These are phyloP conservation scores for Pelargonium cotyledonis DNA, from an alignment of 441 rosid species.

Conservation along the genomic window DNA sequence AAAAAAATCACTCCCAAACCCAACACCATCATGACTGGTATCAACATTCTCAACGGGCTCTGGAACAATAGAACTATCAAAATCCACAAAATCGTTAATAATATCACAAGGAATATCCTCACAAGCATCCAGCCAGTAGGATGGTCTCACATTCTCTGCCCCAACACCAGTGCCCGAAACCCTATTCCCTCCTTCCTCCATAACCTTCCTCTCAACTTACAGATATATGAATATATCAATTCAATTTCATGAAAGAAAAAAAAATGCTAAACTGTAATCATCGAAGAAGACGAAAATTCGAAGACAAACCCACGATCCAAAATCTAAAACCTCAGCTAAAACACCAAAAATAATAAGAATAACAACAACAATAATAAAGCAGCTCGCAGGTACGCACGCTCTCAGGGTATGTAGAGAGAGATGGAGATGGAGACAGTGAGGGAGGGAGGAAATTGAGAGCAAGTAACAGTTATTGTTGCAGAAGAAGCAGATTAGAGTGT, in stretches of 20 bases:
- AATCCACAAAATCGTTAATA: conserved; percentile 60
- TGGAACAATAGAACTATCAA: conserved; percentile 46
- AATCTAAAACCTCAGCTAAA: background rate
- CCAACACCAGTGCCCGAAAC: conserved; percentile 29
- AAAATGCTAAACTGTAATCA: conserved; percentile 3
- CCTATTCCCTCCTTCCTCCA: conserved; percentile 59
- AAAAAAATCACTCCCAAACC: conserved; percentile 52
- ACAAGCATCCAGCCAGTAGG: conserved; percentile 93
- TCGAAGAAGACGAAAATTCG: conserved; percentile 9
- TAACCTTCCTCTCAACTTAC: conserved; percentile 4
- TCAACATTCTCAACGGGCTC: conserved; percentile 36
- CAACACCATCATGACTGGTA: conserved; percentile 33
- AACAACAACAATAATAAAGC: conserved; percentile 1
- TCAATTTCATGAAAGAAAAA: background rate
- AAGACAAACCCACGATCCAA: background rate
- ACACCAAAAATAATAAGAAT: background rate
- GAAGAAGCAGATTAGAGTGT: conserved; percentile 36
- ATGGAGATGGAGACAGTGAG: conserved; percentile 14
- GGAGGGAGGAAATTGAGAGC: conserved; percentile 12
- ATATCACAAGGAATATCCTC: conserved; percentile 75
- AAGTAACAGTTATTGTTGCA: conserved; percentile 7
- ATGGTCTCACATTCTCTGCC: conserved; percentile 32
- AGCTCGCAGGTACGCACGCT: conserved; percentile 9
- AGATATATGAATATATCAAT: background rate
- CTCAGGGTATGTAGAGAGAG: background rate